Evolutionary conservation across 176 grass and related monocot species (phyloP), one percentile per base, ranked within the genome.

Genomic region (Carex kokanica): DNA sequence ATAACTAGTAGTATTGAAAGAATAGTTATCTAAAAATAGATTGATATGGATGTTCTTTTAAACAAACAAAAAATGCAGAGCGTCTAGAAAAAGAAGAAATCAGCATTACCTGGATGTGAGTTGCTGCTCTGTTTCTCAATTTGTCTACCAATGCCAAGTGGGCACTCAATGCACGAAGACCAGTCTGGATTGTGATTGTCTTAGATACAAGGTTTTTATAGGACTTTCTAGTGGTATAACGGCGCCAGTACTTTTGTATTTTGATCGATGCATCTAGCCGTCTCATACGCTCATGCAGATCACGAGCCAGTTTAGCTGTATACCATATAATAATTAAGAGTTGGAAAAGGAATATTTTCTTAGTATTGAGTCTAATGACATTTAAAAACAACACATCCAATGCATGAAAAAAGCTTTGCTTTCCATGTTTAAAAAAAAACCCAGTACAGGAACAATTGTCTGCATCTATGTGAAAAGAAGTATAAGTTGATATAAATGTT

Each of bases 271-370:
- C 95, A 62, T 89, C 88, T 93, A 91, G 88, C 70, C 82, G 88
- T 84, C 86, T 93, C 88, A 98, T 82, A 78, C 81, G 45, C 81
- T 90, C 88, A 23, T 90, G 85, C 16, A 87, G 64, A 54, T 93
- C 86, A 86, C 92, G 89, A 64, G 95, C 92, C 79, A 98, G 57
- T 91, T 86, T 88, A 58, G 88, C 95, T 98, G 86, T 65, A 91
- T 85, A 27, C 24, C n/a, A 74, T n/a, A 52, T 88, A 8, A 12
- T 24, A 18, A 45, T 60, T 81, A 81, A 8, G 13, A 60, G 15
- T 34, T 60, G 15, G 9, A 10, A 38, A 40, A 55, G 29, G 1
- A 79, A 58, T 34, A 60, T 38, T 20, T 51, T 74, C 10, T 23
- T 41, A 18, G 15, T 3, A 38, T 68, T 68, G 32, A 69, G 17